Conservation (phyloP, 768 basidiomycete species). For the Lactarius sanguifluus region DNA sequence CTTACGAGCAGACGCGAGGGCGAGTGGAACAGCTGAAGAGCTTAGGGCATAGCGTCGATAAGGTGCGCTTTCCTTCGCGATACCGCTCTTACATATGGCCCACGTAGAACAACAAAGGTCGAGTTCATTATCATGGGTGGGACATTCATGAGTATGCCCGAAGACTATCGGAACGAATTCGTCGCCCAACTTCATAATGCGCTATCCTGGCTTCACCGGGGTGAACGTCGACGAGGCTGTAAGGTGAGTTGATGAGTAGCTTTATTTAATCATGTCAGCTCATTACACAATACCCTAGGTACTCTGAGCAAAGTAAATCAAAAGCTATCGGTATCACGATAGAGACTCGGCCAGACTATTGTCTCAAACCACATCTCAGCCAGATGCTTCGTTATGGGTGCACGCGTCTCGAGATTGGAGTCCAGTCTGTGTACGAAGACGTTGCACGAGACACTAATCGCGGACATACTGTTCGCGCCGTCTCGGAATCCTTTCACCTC, state of each 20-base stretch:
- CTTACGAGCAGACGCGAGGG: conserved; percentile 95
- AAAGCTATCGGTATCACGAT: conserved; percentile 99
- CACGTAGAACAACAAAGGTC: conserved; percentile 43
- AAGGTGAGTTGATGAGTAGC: conserved; percentile 43
- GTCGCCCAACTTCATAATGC: conserved; percentile 97
- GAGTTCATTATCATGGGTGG: conserved; percentile 98
- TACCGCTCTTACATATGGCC: background rate
- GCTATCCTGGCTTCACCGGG: conserved; percentile 91
- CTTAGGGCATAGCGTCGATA: conserved; percentile 96
- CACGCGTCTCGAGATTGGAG: conserved; percentile 96
- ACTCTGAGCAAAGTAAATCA: conserved; percentile 95
- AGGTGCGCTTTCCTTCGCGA: conserved; percentile 51
- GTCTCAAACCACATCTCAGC: conserved; percentile 92
- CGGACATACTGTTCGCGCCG: conserved; percentile 96
- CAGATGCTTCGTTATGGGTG: conserved; percentile 99
- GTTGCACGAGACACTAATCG: conserved; percentile 98
- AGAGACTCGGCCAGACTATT: conserved; percentile 98
- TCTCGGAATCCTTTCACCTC: conserved; percentile 95
- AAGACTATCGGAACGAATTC: conserved; percentile 91
- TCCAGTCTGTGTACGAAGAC: conserved; percentile 99
- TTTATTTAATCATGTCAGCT: conserved; percentile 1
- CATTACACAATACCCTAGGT: conserved; percentile 47
- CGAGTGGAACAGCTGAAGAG: conserved; percentile 94
- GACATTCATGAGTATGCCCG: conserved; percentile 99
- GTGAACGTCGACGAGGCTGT: conserved; percentile 95